Evolutionary conservation across 768 basidiomycete genomes (phyloP).

Genomic region (Amylocystis lapponica): DNA sequence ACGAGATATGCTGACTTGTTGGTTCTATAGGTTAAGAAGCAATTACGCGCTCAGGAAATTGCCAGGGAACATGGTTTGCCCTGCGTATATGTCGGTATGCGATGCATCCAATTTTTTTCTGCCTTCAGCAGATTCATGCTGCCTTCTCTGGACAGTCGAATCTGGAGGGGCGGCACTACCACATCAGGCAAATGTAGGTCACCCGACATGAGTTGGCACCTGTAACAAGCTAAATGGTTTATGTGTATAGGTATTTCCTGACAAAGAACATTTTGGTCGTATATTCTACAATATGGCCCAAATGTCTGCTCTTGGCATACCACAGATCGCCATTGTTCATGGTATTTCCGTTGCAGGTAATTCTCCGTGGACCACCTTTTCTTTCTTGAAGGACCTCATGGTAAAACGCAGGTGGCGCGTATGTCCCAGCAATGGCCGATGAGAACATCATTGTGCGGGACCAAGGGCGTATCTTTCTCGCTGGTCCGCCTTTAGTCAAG

Average conservation of each 20-base stretch:
- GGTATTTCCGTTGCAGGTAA: conserved; percentile 88
- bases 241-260: conserved; percentile 69
- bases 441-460: conserved; percentile 88
- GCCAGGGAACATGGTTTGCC: conserved; percentile 88
- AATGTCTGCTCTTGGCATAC: conserved; percentile 88
- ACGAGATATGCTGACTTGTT: background rate
- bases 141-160: conserved; percentile 52
- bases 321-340: conserved; percentile 90
- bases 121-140: background rate
- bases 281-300: conserved; percentile 99
- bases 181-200: conserved; percentile 73
- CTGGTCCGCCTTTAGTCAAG: conserved; percentile 91
- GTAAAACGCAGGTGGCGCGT: conserved; percentile 63
- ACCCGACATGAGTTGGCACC: background rate
- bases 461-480: conserved; percentile 91
- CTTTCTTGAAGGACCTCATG: background rate
- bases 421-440: conserved; percentile 95
- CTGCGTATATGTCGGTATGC: conserved; percentile 86
- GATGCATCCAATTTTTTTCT: conserved; percentile 5
- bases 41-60: conserved; percentile 89
- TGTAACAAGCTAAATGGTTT: no score
- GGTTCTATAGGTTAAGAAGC: conserved; percentile 76
- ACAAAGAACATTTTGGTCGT: conserved; percentile 91
- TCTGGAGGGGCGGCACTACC: conserved; percentile 92
- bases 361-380: conserved; percentile 1